Base-by-base conservation (phyloP, 176 grass and related monocot genomes). In the Musa schizocarpa region DNA sequence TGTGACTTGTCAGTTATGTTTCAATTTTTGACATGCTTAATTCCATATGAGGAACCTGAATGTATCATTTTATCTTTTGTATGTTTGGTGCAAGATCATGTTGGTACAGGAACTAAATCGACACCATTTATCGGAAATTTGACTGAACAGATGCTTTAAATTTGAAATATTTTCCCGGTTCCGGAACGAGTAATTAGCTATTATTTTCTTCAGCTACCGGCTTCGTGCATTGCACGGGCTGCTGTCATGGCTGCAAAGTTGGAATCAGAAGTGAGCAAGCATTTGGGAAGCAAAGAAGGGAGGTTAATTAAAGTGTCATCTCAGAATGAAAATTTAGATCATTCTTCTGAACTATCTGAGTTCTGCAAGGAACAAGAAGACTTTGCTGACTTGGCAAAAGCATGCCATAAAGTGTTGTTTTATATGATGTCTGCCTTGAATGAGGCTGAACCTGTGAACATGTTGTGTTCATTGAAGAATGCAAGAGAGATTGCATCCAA, bases 201-300 rank as follows among this genome's bases (percentile, higher is more conserved):
- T 9, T 65, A 43, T 80, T 26, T 21, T 62, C 88, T 72, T 54
- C 85, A 97, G 93, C 88, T 97, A 79, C 90, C 93, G 13, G 74
- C 80, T 75, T 86, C 77, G 49, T 97, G 90, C 86, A 85, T 93
- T 76, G 80, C 83, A 23, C 74, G 80, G 26, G 93, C 93, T 56
- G 84, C 77, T 2, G 74, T 90, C 54, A 88, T 93, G 93, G 90
- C 93, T 72, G 79, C 85, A 63, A 90, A 85, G 79, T 69, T 97
- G 25, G 89, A 97, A 87, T 79, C 80, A 74, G 87, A 93, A 74
- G 68, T 90, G 58, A 83, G 53, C 13, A 24, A 22, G 58, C 77
- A 55, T 9, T 75, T 75, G 65, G 63, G 74, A 81, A 87, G 81
- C 54, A 76, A 68, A 79, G n/a, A 73, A 53, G 7, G 1, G 53